phyloP scores from a whole-genome alignment of 176 grass and related monocot genomes.

The Stipa capillata region DNA sequence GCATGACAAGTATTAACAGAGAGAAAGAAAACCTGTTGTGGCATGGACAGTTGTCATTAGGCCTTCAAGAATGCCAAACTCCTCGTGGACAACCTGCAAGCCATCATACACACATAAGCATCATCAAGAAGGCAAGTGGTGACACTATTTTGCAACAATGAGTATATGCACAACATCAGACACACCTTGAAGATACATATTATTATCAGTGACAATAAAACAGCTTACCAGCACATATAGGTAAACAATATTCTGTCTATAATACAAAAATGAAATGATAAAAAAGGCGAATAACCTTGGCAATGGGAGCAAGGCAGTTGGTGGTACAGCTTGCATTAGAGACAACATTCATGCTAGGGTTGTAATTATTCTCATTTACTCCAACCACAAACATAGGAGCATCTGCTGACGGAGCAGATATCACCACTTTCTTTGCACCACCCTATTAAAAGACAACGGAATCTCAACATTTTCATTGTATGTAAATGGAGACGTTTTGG shows the following conservation, averaged over 20 bases:
- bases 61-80: constrained; percentile 72
- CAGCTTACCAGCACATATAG: background rate
- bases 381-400: constrained; percentile 83
- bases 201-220: background rate
- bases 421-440: constrained; percentile 76
- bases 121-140: background rate
- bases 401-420: constrained; percentile 79
- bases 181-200: background rate
- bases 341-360: constrained; percentile 59
- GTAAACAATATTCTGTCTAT: background rate
- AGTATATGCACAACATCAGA: background rate
- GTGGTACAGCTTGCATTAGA: constrained; percentile 85
- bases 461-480: constrained; percentile 1
- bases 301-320: constrained; percentile 79
- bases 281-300: constrained; percentile 46
- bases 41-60: constrained; percentile 92
- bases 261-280: background rate
- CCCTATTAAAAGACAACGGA: constrained; percentile 23
- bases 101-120: background rate
- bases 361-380: constrained; percentile 66
- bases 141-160: background rate
- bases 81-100: constrained; percentile 74
- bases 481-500: background rate
- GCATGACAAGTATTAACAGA: background rate
- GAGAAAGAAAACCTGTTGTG: constrained; percentile 61